Conservation (phyloP, 2,329 filamentous ascomycete species). For the Aspergillus udagawae region DNA sequence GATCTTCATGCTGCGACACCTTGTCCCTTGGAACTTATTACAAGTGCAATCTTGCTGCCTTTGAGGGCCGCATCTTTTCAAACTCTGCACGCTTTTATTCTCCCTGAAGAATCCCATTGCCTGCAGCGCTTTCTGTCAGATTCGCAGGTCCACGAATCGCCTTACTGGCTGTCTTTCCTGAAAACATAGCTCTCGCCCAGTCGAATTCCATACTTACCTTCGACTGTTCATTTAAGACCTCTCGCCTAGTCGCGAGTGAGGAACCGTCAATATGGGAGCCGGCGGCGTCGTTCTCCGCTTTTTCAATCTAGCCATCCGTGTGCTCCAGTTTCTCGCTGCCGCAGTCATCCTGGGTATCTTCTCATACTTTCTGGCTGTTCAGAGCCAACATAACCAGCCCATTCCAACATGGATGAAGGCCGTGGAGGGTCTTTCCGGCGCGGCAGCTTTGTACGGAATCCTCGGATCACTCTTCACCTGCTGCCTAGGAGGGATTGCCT, state of each 20-base stretch:
- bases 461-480: conserved; percentile 71
- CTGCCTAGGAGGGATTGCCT: conserved; percentile 68
- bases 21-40: conserved; percentile 10
- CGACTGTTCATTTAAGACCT: not conserved
- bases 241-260: not conserved
- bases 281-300: conserved; percentile 63
- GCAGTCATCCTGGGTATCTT: conserved; percentile 73
- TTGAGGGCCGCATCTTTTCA: conserved; percentile 3
- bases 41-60: conserved; percentile 21
- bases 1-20: conserved; percentile 14
- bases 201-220: not conserved
- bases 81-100: conserved; percentile 4
- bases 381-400: conserved; percentile 58
- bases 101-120: not conserved
- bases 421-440: conserved; percentile 73
- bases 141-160: not conserved
- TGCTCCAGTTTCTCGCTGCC: conserved; percentile 68
- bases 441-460: conserved; percentile 69
- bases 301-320: conserved; percentile 67
- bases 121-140: not conserved
- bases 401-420: conserved; percentile 67
- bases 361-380: conserved; percentile 77
- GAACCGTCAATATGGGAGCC: conserved; percentile 51
- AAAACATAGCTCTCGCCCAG: not conserved
- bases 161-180: not conserved